These are phyloP conservation scores for Colletotrichum echinochloae DNA, from an alignment of 2,329 filamentous ascomycete genomes.

Conservation along the genomic window DNA sequence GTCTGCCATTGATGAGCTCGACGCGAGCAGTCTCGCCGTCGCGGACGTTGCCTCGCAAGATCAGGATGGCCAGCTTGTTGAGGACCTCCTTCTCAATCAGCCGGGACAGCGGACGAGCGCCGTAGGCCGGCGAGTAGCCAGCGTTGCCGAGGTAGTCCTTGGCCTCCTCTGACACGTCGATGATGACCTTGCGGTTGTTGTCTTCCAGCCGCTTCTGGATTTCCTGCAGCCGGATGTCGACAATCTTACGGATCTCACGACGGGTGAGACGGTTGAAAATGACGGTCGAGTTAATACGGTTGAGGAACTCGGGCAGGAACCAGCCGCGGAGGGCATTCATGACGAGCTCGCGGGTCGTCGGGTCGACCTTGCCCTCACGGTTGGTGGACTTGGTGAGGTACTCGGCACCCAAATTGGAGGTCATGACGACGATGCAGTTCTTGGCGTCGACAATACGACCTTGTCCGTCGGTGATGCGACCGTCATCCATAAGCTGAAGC, in stretches of 20 bases:
- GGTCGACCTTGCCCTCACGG: conserved; percentile 87
- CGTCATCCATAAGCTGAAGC: conserved; percentile 99
- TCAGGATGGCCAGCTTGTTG: conserved; percentile 91
- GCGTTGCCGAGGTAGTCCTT: conserved; percentile 93
- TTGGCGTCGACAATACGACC: conserved; percentile 93
- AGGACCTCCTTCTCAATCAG: conserved; percentile 98
- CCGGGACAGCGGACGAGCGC: conserved; percentile 86
- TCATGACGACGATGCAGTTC: conserved; percentile 99
- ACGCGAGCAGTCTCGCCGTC: conserved; percentile 89
- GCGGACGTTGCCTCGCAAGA: conserved; percentile 84
- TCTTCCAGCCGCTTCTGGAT: conserved; percentile 90
- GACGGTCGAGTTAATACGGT: conserved; percentile 94
- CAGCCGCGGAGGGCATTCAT: conserved; percentile 93
- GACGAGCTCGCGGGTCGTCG: conserved; percentile 86
- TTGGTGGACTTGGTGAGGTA: conserved; percentile 84
- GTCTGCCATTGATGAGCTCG: conserved; percentile 81
- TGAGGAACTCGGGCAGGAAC: conserved; percentile 98
- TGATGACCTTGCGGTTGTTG: conserved; percentile 88
- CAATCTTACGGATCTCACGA: conserved; percentile 92
- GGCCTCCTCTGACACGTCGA: conserved; percentile 85
- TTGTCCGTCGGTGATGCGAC: conserved; percentile 97
- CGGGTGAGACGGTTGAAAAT: conserved; percentile 98
- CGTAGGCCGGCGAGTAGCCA: conserved; percentile 95
- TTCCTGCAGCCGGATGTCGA: conserved; percentile 87
- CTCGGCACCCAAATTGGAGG: conserved; percentile 95